Base-by-base conservation (phyloP, 345 rosid species). In the Carallia pectinifolia region DNA sequence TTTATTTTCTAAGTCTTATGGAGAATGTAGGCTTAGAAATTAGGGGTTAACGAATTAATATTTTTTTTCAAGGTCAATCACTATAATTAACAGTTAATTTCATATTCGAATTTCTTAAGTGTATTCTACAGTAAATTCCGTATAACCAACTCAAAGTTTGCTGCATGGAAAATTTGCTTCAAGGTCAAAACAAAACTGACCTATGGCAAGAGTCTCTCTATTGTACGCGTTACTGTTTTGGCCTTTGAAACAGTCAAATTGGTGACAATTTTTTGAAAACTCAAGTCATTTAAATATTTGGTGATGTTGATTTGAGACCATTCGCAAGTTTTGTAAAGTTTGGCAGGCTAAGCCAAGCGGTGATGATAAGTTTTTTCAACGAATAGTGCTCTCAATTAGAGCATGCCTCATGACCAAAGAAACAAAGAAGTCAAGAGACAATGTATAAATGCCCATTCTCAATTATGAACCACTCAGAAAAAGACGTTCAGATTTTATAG, bases 181-280 rank as follows among this genome's bases (percentile, higher is more conserved):
- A 8, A 0, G 2, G 48, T 44, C 50, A 44, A 12, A 44, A 44
- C 16, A 44, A 15, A 15, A 44, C 50, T 1, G 16, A 44, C 15
- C 48, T 3, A 44, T 44, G 48, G 16, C 15, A 2, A 13, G 23
- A 44, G 10, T 10, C 10, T 8, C 16, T 10, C 48, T 10, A 13
- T 44, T 44, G 48, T 2, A 6, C 34, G 31, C 29, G 5, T 47
- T 23, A 15, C 50, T 64, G 6, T 64, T 53, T 44, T 4, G 67
- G 27, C 23, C 65, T 47, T 16, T 39, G 66, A 62, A 38, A 62
- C 19, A 29, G 39, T 62, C 66, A 39, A 62, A 62, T 4, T 13
- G 3, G 50, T 0, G 16, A 44, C 16, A 4, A 44, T 13, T 12
- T 16, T 44, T 12, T 13, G 48, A 40, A 40, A 40, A 40, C 48